These are phyloP conservation scores for Buddleja alternifolia DNA, from an alignment of 257 asterid genomes.

Conservation along the genomic window DNA sequence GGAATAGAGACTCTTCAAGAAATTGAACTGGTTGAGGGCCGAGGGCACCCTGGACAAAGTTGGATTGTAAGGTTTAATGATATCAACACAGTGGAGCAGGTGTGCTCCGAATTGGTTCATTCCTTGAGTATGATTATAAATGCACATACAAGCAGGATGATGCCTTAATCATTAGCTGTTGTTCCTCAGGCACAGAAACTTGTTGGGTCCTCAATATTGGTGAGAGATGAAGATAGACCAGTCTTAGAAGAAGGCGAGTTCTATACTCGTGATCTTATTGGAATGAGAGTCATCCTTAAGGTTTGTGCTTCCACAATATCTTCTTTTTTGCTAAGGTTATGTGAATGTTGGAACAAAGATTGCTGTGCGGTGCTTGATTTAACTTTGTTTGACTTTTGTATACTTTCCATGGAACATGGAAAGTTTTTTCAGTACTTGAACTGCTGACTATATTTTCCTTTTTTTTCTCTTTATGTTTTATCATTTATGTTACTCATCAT, in stretches of 20 bases:
- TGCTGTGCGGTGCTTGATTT: no score
- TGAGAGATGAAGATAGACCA: slow-evolving; percentile 78
- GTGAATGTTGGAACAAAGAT: slow-evolving; percentile 17
- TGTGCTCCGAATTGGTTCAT: slow-evolving; percentile 30
- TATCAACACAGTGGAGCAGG: slow-evolving; percentile 80
- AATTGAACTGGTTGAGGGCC: slow-evolving; percentile 82
- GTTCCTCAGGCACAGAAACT: slow-evolving; percentile 78
- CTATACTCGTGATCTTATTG: slow-evolving; percentile 84
- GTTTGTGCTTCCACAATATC: slow-evolving; percentile 45
- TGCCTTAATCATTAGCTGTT: slow-evolving; percentile 16
- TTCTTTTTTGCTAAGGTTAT: slow-evolving; percentile 9
- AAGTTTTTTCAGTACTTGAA: no score
- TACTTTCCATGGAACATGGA: no score
- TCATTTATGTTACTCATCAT: no score
- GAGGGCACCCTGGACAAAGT: slow-evolving; percentile 83
- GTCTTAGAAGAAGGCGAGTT: slow-evolving; percentile 84
- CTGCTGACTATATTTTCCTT: no score
- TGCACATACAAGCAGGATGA: slow-evolving; percentile 13
- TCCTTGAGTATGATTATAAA: slow-evolving; percentile 15
- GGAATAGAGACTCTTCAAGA: slow-evolving; percentile 79
- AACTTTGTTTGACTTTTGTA: no score
- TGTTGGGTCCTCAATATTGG: slow-evolving; percentile 86
- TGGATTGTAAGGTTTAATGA: slow-evolving; percentile 77
- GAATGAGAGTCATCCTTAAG: slow-evolving; percentile 84
- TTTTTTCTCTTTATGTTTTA: no score